Evolutionary conservation across 2,329 filamentous ascomycete genomes (phyloP).

Genomic region (Phialophora chinensis): DNA sequence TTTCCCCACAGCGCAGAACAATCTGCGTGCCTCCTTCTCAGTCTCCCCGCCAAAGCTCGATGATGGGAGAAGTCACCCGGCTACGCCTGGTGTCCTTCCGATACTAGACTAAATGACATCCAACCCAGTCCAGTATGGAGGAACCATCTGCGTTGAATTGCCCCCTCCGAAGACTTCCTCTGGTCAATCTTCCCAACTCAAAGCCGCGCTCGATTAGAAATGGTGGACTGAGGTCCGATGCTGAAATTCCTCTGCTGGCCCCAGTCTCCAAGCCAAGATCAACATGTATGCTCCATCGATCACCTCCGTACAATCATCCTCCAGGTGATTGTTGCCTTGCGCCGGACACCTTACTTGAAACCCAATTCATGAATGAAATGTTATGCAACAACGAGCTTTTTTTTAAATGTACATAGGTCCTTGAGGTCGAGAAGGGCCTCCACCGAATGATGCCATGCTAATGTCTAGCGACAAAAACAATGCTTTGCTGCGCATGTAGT

Average conservation of each 20-base stretch:
- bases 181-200: conserved; percentile 11
- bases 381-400: conserved; percentile 36
- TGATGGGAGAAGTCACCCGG: background rate
- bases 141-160: background rate
- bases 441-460: conserved; percentile 25
- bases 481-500: conserved; percentile 35
- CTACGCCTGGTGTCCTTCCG: conserved; percentile 1
- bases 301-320: conserved; percentile 20
- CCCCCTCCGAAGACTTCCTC: conserved; percentile 9
- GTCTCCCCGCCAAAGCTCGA: background rate
- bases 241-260: conserved; percentile 12
- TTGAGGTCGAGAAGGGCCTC: conserved; percentile 21
- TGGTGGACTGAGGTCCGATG: conserved; percentile 13
- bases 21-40: background rate
- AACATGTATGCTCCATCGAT: conserved; percentile 21
- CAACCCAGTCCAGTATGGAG: conserved; percentile 15
- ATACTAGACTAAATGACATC: conserved; percentile 19
- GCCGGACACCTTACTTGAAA: conserved; percentile 38
- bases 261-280: conserved; percentile 17
- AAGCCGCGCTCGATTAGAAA: conserved; percentile 16
- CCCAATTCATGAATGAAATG: conserved; percentile 32
- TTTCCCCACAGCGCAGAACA: conserved; percentile 12
- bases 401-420: conserved; percentile 38
- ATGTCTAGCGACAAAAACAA: conserved; percentile 33
- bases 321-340: conserved; percentile 17